phyloP scores from a whole-genome alignment of 2,329 filamentous ascomycete genomes.

The Beauveria sp. region DNA sequence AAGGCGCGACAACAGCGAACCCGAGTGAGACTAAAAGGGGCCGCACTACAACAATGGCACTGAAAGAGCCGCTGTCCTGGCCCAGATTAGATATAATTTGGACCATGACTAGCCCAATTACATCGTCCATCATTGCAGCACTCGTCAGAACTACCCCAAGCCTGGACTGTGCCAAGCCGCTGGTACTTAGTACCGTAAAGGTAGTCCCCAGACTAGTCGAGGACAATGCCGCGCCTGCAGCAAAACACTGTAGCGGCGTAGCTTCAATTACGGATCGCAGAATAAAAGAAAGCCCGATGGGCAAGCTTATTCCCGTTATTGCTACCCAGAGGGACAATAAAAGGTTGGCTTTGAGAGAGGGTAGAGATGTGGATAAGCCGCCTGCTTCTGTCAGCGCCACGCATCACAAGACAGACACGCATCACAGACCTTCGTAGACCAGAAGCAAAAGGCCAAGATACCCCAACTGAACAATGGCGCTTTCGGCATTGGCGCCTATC shows the following conservation, averaged over 20 bases:
- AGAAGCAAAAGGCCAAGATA: conserved; percentile 67
- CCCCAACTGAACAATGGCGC: conserved; percentile 55
- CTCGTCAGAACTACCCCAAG: conserved; percentile 58
- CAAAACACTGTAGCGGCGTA: conserved; percentile 56
- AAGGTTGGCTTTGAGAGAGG: conserved; percentile 49
- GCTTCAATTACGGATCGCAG: conserved; percentile 43
- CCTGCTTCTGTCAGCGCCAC: not conserved
- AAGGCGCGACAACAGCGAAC: conserved; percentile 41
- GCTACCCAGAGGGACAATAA: conserved; percentile 55
- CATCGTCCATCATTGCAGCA: conserved; percentile 77
- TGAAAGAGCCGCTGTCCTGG: conserved; percentile 14
- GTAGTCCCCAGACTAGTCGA: conserved; percentile 68
- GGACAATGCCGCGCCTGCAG: conserved; percentile 65
- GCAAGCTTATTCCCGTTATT: conserved; percentile 54
- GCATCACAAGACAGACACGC: not conserved
- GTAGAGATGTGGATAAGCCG: conserved; percentile 16
- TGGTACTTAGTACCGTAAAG: conserved; percentile 45
- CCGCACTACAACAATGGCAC: conserved; percentile 33
- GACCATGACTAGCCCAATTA: conserved; percentile 70
- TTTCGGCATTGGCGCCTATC: conserved; percentile 45
- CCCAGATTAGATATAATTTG: conserved; percentile 64
- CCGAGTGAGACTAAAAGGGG: conserved; percentile 41
- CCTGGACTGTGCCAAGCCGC: conserved; percentile 34
- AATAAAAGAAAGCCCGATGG: conserved; percentile 59
- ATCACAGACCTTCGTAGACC: conserved; percentile 55